Evolutionary conservation across 495 filamentous ascomycete genomes (phyloP).

Genomic region (Penicillium macrosclerotiorum): DNA sequence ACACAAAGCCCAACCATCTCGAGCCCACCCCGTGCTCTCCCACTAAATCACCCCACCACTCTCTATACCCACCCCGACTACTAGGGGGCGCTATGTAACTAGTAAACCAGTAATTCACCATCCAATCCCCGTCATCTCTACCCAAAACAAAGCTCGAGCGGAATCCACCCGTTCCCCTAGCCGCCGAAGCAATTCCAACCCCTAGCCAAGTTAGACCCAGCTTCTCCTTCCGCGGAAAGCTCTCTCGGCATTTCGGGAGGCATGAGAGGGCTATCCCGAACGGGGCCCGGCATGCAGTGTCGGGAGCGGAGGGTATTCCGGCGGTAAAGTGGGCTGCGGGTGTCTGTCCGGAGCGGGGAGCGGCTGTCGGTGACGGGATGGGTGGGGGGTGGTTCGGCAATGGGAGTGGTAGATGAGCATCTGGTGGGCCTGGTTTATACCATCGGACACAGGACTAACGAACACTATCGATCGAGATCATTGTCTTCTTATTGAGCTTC

Average conservation of each 20-base stretch:
- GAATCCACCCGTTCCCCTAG: background rate
- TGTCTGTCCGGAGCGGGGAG: background rate
- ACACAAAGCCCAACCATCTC: background rate
- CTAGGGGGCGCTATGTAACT: background rate
- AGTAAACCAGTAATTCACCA: background rate
- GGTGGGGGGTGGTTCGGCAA: slow-evolving; percentile 2
- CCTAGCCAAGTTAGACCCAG: background rate
- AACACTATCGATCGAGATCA: too few relatives aligned
- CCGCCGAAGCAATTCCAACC: too few relatives aligned
- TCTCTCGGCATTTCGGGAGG: slow-evolving; percentile 4
- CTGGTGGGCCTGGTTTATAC: background rate
- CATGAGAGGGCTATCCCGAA: background rate
- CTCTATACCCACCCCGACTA: too few relatives aligned
- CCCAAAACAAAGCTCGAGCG: background rate
- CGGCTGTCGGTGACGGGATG: slow-evolving; percentile 4
- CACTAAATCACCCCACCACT: background rate
- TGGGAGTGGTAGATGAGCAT: background rate
- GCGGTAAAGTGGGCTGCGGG: slow-evolving; percentile 9
- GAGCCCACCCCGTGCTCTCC: too few relatives aligned
- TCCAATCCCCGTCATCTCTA: too few relatives aligned
- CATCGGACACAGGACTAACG: background rate
- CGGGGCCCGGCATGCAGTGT: slow-evolving; percentile 1
- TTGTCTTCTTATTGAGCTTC: too few relatives aligned
- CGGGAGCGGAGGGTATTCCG: slow-evolving; percentile 11
- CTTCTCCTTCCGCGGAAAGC: slow-evolving; percentile 8